Evolutionary conservation across 768 basidiomycete species (phyloP).

Genomic region (Lactarius indigo): DNA sequence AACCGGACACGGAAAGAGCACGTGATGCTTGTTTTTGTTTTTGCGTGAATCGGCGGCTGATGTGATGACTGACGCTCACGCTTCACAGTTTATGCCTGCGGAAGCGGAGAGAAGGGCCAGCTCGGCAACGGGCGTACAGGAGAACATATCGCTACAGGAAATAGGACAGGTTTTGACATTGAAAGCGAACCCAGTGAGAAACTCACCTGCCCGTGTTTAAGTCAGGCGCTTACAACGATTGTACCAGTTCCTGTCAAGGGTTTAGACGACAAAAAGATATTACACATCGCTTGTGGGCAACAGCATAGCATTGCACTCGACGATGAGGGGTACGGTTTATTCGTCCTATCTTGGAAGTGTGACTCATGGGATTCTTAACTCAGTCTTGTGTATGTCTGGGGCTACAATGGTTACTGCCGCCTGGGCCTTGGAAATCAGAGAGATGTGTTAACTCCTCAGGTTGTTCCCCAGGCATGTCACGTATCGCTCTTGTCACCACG

Average conservation of each 20-base stretch:
- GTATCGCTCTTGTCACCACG: not conserved
- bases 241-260: constrained; percentile 66
- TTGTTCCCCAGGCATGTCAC: constrained; percentile 67
- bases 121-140: constrained; percentile 91
- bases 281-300: constrained; percentile 79
- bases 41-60: constrained; percentile 6
- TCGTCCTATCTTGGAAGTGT: not conserved
- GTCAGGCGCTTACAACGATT: constrained; percentile 24
- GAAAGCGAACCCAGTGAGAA: constrained; percentile 62
- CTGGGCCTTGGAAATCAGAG: constrained; percentile 85
- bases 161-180: constrained; percentile 79
- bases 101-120: constrained; percentile 90
- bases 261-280: constrained; percentile 72
- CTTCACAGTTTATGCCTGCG: constrained; percentile 74
- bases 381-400: constrained; percentile 81
- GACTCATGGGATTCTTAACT: constrained; percentile 9
- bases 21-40: constrained; percentile 22
- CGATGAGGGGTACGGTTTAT: constrained; percentile 54
- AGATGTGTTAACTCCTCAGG: constrained; percentile 73
- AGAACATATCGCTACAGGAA: constrained; percentile 84
- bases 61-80: not conserved
- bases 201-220: not conserved
- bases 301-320: constrained; percentile 87
- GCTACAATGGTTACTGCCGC: constrained; percentile 88
- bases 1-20: constrained; percentile 78